Percentiles rank a stretch among this genome's conserved stretches.
Conservation (phyloP, 208 protist genomes). For the Leptomonas seymouri region DNA sequence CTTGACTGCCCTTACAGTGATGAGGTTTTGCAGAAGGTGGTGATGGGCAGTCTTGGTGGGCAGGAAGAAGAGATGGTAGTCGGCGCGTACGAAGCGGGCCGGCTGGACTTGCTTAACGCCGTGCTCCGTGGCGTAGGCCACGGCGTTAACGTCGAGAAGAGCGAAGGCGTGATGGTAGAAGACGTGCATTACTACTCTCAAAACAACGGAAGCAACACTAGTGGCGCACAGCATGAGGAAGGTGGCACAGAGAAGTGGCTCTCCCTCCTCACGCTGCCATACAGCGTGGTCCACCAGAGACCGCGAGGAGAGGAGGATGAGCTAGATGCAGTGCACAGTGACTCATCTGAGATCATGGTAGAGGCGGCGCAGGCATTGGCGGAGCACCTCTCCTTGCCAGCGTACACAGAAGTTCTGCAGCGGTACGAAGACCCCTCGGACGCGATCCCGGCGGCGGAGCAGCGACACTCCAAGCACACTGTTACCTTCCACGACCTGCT, state of each 20-base stretch:
- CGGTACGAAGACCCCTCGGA: conserved; percentile 17
- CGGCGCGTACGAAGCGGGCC: conserved; percentile 33
- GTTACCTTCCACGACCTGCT: conserved; percentile 33
- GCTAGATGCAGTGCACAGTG: neutral
- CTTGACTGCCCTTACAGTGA: conserved; percentile 63
- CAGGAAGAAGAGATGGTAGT: conserved; percentile 30
- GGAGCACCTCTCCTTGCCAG: conserved; percentile 25
- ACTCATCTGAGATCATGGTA: conserved; percentile 17
- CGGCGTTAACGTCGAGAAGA: conserved; percentile 34
- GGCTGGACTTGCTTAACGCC: conserved; percentile 56
- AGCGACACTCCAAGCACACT: neutral
- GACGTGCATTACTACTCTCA: conserved; percentile 35
- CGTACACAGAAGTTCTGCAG: conserved; percentile 30
- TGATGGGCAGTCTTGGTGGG: conserved; percentile 38
- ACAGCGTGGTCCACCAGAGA: neutral
- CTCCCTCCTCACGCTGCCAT: conserved; percentile 17
- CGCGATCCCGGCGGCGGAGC: neutral
- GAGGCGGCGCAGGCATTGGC: conserved; percentile 22
- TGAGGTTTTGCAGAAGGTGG: conserved; percentile 46
- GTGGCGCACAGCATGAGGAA: neutral
- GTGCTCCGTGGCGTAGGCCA: conserved; percentile 42
- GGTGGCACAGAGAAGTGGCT: conserved; percentile 7
- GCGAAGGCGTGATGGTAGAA: conserved; percentile 32
- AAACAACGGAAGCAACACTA: neutral
- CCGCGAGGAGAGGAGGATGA: neutral